A percentile compares a stretch with the other conserved stretches of the same genome.
Evolutionary conservation across 441 rosid genomes (phyloP).

Genomic region (Syzygium syzygioides): DNA sequence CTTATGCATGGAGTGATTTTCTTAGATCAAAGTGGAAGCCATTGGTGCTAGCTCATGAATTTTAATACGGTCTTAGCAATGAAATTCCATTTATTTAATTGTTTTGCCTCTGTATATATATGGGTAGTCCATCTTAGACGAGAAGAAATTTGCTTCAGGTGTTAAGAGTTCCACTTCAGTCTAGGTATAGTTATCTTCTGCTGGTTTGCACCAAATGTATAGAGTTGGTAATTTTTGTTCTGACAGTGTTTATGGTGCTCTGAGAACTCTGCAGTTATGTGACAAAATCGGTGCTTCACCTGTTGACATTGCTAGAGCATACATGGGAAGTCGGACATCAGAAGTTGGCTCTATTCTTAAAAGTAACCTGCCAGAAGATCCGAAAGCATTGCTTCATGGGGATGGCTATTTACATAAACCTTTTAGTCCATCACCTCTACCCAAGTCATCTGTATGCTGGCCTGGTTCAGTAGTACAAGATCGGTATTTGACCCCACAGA

Average conservation of each 20-base stretch:
- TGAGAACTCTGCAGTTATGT: slow-evolving; percentile 19
- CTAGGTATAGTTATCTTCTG: not conserved
- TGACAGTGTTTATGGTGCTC: not conserved
- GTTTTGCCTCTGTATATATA: not conserved
- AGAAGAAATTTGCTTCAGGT: not conserved
- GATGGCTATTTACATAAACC: slow-evolving; percentile 38
- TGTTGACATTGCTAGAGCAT: slow-evolving; percentile 75
- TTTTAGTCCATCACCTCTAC: slow-evolving; percentile 40
- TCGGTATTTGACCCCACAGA: slow-evolving; percentile 59
- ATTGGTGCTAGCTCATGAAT: not conserved
- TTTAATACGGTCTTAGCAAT: not conserved
- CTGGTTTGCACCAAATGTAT: not conserved
- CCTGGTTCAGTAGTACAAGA: slow-evolving; percentile 73
- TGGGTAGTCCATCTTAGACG: not conserved
- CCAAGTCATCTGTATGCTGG: slow-evolving; percentile 58
- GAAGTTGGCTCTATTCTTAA: slow-evolving; percentile 37
- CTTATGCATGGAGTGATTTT: not conserved
- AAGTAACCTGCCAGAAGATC: slow-evolving; percentile 37
- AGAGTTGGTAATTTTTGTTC: not conserved
- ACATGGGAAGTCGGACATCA: slow-evolving; percentile 52
- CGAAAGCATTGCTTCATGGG: slow-evolving; percentile 13
- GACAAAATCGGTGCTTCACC: slow-evolving; percentile 65
- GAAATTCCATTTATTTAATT: not conserved
- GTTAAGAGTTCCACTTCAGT: not conserved
- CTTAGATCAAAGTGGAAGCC: not conserved